phyloP scores from a whole-genome alignment of 179 eudicot genomes.

The Drosera spatulata region DNA sequence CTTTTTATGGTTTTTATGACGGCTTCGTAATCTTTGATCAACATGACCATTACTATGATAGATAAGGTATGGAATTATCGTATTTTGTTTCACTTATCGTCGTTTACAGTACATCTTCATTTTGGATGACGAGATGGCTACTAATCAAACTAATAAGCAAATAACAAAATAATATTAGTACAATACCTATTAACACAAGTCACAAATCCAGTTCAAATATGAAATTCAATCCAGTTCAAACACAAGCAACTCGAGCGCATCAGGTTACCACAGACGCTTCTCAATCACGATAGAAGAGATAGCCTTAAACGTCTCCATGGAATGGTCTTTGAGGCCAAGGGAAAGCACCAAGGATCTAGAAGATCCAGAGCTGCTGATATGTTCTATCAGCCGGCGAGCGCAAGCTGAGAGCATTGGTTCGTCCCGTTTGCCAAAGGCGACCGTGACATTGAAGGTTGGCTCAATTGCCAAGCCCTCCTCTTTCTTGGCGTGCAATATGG shows the following conservation, averaged over 20 bases:
- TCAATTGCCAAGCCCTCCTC: conserved; percentile 53
- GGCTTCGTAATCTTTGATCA: conserved; percentile 33
- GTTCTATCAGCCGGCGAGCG: conserved; percentile 73
- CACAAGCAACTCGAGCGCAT: background rate
- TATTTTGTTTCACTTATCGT: background rate
- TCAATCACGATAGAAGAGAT: conserved; percentile 38
- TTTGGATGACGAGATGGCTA: too few relatives aligned
- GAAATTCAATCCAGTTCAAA: background rate
- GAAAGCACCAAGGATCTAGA: conserved; percentile 61
- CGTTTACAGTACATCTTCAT: background rate
- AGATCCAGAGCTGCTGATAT: conserved; percentile 63
- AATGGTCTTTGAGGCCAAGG: conserved; percentile 83
- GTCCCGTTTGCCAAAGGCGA: conserved; percentile 71
- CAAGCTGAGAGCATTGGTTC: conserved; percentile 76
- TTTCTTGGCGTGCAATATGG: conserved; percentile 63
- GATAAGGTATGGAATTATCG: too few relatives aligned
- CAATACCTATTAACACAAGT: background rate
- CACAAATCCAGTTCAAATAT: background rate
- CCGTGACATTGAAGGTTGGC: conserved; percentile 56
- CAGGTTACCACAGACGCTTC: conserved; percentile 44
- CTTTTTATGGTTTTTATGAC: background rate
- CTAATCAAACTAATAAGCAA: too few relatives aligned
- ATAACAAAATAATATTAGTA: too few relatives aligned
- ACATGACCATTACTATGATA: background rate
- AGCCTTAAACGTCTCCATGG: conserved; percentile 47